phyloP scores from a whole-genome alignment of 73 alveolate genomes.

The Paramecium tetraurelia region DNA sequence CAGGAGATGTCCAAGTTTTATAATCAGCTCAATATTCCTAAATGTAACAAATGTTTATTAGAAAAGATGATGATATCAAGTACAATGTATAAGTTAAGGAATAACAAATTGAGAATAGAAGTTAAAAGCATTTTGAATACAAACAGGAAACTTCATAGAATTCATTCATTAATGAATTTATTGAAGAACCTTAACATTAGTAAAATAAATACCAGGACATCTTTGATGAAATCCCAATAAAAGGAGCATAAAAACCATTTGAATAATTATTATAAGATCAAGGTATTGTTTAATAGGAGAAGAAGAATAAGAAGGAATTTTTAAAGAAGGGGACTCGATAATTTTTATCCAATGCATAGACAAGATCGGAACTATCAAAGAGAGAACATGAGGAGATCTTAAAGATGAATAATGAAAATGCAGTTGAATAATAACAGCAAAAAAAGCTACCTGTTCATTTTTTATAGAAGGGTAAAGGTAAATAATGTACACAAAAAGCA shows the following conservation, averaged over 20 bases:
- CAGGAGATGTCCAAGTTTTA: not conserved
- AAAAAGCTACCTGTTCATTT: not conserved
- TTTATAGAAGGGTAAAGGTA: not conserved
- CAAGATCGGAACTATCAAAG: slow-evolving; percentile 52
- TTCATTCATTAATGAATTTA: not conserved
- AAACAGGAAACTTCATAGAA: not conserved
- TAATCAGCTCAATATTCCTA: not conserved
- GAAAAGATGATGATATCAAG: not conserved
- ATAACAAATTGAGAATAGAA: not conserved
- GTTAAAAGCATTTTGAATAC: not conserved
- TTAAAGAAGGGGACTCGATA: slow-evolving; percentile 52
- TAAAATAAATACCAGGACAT: not conserved
- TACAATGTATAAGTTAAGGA: not conserved
- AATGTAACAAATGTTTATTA: not conserved
- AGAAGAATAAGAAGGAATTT: not conserved
- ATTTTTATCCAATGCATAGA: slow-evolving; percentile 47
- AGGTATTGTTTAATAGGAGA: not conserved
- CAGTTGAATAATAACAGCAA: not conserved
- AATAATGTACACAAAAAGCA: not conserved
- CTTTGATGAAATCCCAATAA: not conserved
- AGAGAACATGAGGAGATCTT: slow-evolving; percentile 45
- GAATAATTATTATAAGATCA: not conserved
- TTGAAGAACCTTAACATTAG: not conserved
- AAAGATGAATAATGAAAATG: slow-evolving; percentile 40
- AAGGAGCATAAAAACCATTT: not conserved